phyloP scores from a whole-genome alignment of 305 asterid species.

The Rubia balearica region DNA sequence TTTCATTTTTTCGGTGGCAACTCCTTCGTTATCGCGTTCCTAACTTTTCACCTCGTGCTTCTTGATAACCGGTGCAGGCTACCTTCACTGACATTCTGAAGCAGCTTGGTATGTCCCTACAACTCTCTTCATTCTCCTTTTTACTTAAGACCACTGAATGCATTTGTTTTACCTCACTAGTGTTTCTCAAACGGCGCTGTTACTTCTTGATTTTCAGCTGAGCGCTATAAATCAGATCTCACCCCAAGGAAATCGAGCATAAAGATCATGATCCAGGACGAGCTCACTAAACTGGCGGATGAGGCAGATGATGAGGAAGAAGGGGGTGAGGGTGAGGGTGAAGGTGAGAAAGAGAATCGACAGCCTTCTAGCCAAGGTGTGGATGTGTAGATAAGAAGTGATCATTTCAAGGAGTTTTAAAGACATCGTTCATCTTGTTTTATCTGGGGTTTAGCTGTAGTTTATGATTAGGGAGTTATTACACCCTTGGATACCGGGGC shows the following conservation, averaged over 20 bases:
- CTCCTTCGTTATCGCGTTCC: neutral
- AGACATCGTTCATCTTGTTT: too few species aligned
- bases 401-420: too few species aligned
- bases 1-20: neutral
- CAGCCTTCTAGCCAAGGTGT: slow-evolving; percentile 37
- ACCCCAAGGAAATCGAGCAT: slow-evolving; percentile 50
- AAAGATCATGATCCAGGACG: slow-evolving; percentile 81
- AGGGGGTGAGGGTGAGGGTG: slow-evolving; percentile 31
- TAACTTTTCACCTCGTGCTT: slow-evolving; percentile 5
- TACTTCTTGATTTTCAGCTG: slow-evolving; percentile 35
- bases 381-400: slow-evolving; percentile 28
- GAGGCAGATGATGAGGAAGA: slow-evolving; percentile 60
- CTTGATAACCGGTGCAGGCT: slow-evolving; percentile 48
- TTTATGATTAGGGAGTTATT: neutral
- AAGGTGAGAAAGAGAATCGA: slow-evolving; percentile 33
- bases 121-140: neutral
- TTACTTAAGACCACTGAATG: neutral
- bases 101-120: slow-evolving; percentile 57
- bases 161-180: neutral
- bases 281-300: slow-evolving; percentile 70
- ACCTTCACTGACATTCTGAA: slow-evolving; percentile 90
- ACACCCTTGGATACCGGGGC: neutral
- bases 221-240: slow-evolving; percentile 46
- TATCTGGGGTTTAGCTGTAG: neutral
- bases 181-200: neutral